A percentile compares a stretch with the other conserved stretches of the same genome.
Conservation (phyloP, 768 basidiomycete genomes). For the Boletales sp. region DNA sequence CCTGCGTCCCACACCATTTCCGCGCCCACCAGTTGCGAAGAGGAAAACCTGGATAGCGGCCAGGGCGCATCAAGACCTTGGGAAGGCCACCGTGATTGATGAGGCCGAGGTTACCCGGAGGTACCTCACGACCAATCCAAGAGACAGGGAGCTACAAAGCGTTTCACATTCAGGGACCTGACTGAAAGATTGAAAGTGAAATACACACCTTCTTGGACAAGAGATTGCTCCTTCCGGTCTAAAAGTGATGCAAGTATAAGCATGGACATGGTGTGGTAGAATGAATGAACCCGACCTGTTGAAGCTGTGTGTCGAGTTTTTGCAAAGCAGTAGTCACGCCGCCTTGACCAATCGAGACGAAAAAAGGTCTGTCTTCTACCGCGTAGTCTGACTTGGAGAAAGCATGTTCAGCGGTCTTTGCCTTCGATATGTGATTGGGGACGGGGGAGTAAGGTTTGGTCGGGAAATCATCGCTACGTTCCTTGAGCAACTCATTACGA, state of each 20-base stretch:
- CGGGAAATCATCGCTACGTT: constrained; percentile 19
- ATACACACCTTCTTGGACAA: constrained; percentile 57
- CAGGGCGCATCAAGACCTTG: constrained; percentile 69
- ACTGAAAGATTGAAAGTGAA: not conserved
- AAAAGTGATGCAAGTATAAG: constrained; percentile 2
- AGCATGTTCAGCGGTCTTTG: constrained; percentile 24
- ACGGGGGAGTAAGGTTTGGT: constrained; percentile 15
- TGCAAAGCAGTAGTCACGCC: constrained; percentile 68
- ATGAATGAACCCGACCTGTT: constrained; percentile 23
- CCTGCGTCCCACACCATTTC: constrained; percentile 63
- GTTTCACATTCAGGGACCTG: not conserved
- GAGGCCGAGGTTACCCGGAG: constrained; percentile 68
- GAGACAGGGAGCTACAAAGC: constrained; percentile 47
- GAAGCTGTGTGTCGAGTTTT: constrained; percentile 63
- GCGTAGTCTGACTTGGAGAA: constrained; percentile 50
- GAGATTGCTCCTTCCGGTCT: constrained; percentile 57
- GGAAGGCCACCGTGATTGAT: constrained; percentile 83
- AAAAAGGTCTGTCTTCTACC: constrained; percentile 62
- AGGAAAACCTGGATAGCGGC: constrained; percentile 74
- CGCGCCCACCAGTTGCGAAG: constrained; percentile 85
- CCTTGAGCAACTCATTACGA: constrained; percentile 20
- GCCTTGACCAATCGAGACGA: constrained; percentile 62
- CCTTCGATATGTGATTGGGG: constrained; percentile 10
- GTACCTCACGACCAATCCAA: constrained; percentile 71
- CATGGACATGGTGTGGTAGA: not conserved